These are phyloP conservation scores for Ambrosiella xylebori DNA, from an alignment of 2,329 filamentous ascomycete genomes.

Conservation along the genomic window DNA sequence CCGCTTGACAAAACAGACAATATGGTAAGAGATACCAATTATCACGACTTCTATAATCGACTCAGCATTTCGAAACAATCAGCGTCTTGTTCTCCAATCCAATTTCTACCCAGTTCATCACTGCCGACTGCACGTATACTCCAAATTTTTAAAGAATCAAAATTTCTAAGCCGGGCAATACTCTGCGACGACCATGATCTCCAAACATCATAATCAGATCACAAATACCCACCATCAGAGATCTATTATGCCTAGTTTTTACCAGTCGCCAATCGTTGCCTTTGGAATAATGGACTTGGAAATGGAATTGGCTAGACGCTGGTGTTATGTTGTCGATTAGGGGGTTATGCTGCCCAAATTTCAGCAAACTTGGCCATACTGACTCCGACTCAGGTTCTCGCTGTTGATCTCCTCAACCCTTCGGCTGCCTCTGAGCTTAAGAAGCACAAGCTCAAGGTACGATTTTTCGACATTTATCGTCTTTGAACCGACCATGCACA, in stretches of 20 bases:
- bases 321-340: conserved; percentile 15
- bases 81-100: conserved; percentile 5
- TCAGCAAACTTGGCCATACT: conserved; percentile 23
- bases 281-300: conserved; percentile 14
- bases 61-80: conserved; percentile 1
- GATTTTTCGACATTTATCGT: not conserved
- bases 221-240: not conserved
- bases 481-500: not conserved
- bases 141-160: not conserved
- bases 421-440: conserved; percentile 91
- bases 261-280: not conserved
- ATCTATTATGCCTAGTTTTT: not conserved
- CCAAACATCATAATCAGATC: not conserved
- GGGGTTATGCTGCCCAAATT: conserved; percentile 14
- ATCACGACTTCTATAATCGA: conserved; percentile 7
- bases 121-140: not conserved
- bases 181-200: not conserved
- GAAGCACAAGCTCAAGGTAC: conserved; percentile 99
- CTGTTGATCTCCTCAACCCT: conserved; percentile 99
- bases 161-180: not conserved
- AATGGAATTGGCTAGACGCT: conserved; percentile 13
- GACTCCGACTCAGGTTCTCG: conserved; percentile 69
- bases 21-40: conserved; percentile 41
- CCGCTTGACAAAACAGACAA: conserved; percentile 30
- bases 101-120: not conserved